Conservation (phyloP, 2,329 filamentous ascomycete species). For the Lasiodiplodia sp. region DNA sequence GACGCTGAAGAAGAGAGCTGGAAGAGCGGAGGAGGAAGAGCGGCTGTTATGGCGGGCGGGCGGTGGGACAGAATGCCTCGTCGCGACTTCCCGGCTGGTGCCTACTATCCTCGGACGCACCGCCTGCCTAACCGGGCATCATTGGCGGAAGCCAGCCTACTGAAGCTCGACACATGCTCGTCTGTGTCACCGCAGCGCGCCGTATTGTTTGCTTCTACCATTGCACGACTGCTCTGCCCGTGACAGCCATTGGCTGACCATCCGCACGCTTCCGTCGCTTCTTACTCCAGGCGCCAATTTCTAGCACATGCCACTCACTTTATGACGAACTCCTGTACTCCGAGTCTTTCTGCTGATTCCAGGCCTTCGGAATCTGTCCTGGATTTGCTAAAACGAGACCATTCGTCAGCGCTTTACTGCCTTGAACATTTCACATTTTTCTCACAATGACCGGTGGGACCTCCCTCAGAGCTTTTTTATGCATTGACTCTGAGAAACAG, state of each 20-base stretch:
- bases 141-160: background rate
- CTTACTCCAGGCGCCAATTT: background rate
- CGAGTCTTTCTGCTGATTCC: background rate
- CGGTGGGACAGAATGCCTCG: background rate
- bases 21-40: background rate
- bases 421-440: too few species aligned
- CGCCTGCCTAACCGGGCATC: background rate
- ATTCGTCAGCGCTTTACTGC: too few species aligned
- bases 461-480: too few species aligned
- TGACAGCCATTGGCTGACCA: background rate
- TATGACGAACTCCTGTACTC: background rate
- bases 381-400: background rate
- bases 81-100: background rate
- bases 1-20: background rate
- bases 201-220: constrained; percentile 14
- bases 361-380: background rate
- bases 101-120: background rate
- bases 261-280: too few species aligned
- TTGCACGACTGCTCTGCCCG: background rate
- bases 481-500: too few species aligned
- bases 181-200: background rate
- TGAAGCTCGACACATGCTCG: constrained; percentile 11
- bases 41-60: background rate
- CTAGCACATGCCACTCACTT: background rate
- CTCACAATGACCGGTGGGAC: too few species aligned